Conservation (phyloP, 306 rosid species). For the Castanopsis chinensis region DNA sequence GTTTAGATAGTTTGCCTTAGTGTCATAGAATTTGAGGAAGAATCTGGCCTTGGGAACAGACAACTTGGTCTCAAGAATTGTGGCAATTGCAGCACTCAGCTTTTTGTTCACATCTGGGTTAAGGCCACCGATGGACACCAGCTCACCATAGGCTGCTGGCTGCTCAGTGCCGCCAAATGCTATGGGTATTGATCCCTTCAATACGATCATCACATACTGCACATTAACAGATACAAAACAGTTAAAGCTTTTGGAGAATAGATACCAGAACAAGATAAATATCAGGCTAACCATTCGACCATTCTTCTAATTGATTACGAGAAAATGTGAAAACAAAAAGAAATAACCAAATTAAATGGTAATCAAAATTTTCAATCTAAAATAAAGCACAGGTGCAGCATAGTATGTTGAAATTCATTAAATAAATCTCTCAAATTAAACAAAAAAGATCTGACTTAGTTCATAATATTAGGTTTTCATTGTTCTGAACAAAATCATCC, state of each 20-base stretch:
- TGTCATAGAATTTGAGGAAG: conserved; percentile 79
- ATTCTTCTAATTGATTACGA: neutral
- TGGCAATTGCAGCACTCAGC: conserved; percentile 77
- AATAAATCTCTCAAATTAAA: neutral
- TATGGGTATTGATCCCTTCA: conserved; percentile 91
- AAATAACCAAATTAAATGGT: neutral
- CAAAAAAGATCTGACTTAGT: neutral
- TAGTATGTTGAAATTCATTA: neutral
- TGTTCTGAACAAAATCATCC: neutral
- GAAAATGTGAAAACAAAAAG: neutral
- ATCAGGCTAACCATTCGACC: neutral
- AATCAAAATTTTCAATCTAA: neutral
- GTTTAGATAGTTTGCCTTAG: conserved; percentile 65
- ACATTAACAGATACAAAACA: conserved; percentile 3
- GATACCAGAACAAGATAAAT: neutral
- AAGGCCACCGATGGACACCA: conserved; percentile 95
- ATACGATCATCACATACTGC: conserved; percentile 94
- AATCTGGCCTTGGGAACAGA: conserved; percentile 83
- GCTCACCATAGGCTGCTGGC: conserved; percentile 93
- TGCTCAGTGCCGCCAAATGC: conserved; percentile 88
- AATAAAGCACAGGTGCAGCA: neutral
- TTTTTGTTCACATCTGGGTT: conserved; percentile 79
- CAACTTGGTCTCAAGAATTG: conserved; percentile 77
- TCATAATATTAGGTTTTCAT: neutral
- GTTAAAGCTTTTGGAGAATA: neutral